Evolutionary conservation across 805 yeast genomes (phyloP), one percentile per base, ranked within the genome.

Genomic region (Teunomyces gatunensis): DNA sequence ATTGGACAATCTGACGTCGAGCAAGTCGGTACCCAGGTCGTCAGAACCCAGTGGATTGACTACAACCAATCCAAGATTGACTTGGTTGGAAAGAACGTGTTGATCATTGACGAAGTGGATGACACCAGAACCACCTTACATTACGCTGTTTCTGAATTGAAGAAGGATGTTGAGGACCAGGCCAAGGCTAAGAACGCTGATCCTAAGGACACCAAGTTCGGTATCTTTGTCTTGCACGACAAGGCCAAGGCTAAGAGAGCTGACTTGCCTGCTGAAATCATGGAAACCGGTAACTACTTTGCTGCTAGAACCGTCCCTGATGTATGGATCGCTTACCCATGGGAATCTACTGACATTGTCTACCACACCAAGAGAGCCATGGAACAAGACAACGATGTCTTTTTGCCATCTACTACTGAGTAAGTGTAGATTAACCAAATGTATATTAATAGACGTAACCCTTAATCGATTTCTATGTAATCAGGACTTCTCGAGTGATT

Each of bases 121-220:
- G 95, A 87, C 63, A 87, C 95, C 21, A 79, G 95, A 74, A 86
- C 91, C 39, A 87, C 95, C 28, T 74, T 87, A 50, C 91, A 86
- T 60, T 87, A 87, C 59, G 94, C 94, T 3, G 74, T 87, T 33
- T 74, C 80, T 45, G 95, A 87, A 63, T 72, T 87, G 61, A 79
- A 84, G 61, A 83, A 84, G 59, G 95, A 87, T 66, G 84, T 86
- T 36, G 80, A 57, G 9, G 75, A 71, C 36, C 89, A 85, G 68
- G 81, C 74, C 17, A 63, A 70, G 50, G 81, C 82, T 39, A 68
- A 79, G 53, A 74, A 73, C 39, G 78, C 77, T 34, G 74, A 78
- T 48, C 65, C 73, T 42, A 69, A 67, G 35, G 59, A 59, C 48
- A 84, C 92, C 28, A 81, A 80, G 47, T 84, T 87, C 58, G 88